Conservation (phyloP, 2,329 filamentous ascomycete species). For the Apiospora hydei region DNA sequence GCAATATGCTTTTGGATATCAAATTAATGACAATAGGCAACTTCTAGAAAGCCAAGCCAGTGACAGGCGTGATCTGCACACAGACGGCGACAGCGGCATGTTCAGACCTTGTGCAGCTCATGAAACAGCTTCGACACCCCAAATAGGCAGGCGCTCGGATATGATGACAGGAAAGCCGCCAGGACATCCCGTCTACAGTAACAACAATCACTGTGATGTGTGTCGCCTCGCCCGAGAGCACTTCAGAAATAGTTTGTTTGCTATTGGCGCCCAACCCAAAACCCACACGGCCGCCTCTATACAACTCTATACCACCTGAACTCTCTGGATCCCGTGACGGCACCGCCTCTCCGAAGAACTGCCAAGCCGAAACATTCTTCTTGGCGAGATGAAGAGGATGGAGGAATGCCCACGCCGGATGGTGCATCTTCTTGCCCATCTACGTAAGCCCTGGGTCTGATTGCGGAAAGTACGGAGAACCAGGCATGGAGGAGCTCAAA, state of each 20-base stretch:
- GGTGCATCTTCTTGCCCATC: not conserved
- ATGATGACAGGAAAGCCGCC: not conserved
- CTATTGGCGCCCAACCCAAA: not conserved
- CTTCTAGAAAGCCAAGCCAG: not conserved
- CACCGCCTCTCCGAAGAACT: not conserved
- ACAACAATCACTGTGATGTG: not conserved
- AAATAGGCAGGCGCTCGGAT: constrained; percentile 1
- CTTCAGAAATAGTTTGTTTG: not conserved
- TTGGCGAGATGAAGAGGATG: constrained; percentile 15
- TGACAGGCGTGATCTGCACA: constrained; percentile 9
- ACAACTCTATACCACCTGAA: not conserved
- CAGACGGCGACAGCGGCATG: not conserved
- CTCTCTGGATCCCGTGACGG: not conserved
- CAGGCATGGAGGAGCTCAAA: constrained; percentile 2
- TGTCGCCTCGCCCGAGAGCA: constrained; percentile 1
- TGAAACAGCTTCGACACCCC: not conserved
- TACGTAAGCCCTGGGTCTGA: not conserved
- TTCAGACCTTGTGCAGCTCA: constrained; percentile 1
- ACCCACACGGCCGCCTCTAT: not conserved
- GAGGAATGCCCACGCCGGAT: constrained; percentile 10
- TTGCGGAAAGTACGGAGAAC: not conserved
- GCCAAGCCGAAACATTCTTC: not conserved
- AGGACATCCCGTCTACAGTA: constrained; percentile 12
- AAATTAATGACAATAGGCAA: not conserved
- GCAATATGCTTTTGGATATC: not conserved